These are phyloP conservation scores for Phytophthora pinifolia DNA, from an alignment of 352 stramenopile species.

Conservation along the genomic window DNA sequence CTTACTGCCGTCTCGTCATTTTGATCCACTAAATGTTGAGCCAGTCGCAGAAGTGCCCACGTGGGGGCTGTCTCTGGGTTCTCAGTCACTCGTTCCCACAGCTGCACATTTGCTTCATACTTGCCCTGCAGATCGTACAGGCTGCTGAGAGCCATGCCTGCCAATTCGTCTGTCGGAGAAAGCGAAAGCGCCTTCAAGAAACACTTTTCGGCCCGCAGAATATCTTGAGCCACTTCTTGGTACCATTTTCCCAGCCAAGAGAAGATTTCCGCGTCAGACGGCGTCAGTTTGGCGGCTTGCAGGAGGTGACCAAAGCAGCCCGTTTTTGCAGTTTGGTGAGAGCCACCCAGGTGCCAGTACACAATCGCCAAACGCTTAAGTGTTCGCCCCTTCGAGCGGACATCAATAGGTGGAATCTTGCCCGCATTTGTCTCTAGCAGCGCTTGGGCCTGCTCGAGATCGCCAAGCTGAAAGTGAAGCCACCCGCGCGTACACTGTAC, in stretches of 20 bases:
- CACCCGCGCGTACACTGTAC: slow-evolving; percentile 45
- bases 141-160: slow-evolving; percentile 62
- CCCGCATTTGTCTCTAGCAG: slow-evolving; percentile 41
- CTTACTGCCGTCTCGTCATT: slow-evolving; percentile 67
- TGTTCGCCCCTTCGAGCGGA: slow-evolving; percentile 29
- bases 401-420: slow-evolving; percentile 24
- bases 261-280: slow-evolving; percentile 69
- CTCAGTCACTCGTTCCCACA: slow-evolving; percentile 70
- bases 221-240: slow-evolving; percentile 52
- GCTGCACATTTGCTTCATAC: slow-evolving; percentile 55
- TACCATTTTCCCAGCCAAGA: slow-evolving; percentile 82
- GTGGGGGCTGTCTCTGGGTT: slow-evolving; percentile 60
- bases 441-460: slow-evolving; percentile 34
- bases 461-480: slow-evolving; percentile 45
- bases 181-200: slow-evolving; percentile 82
- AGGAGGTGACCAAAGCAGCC: slow-evolving; percentile 68
- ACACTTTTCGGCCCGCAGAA: slow-evolving; percentile 80
- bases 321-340: slow-evolving; percentile 50
- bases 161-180: slow-evolving; percentile 48
- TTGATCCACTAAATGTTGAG: slow-evolving; percentile 64
- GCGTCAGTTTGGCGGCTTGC: slow-evolving; percentile 71
- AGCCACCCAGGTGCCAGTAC: slow-evolving; percentile 68
- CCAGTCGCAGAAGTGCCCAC: slow-evolving; percentile 74
- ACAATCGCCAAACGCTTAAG: slow-evolving; percentile 78
- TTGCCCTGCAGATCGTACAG: slow-evolving; percentile 70